Evolutionary conservation across 768 basidiomycete species (phyloP), one percentile per base, ranked within the genome.

Genomic region (Heimioporus sp.): DNA sequence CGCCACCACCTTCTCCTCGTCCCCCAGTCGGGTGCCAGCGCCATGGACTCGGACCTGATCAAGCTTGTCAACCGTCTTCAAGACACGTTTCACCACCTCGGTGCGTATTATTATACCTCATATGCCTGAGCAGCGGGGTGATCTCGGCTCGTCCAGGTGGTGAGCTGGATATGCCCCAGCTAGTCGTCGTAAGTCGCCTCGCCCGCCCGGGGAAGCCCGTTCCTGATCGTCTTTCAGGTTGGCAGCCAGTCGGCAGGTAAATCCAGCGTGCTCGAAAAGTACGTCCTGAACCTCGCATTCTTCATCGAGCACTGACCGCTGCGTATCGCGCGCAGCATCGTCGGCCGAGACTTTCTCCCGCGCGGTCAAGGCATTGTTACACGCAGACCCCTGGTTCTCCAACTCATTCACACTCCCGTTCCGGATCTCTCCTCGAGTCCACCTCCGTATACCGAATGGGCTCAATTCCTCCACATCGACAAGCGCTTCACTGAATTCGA

Each of bases 221-320:
- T 20, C 11, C 52, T 51, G 12, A 58, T 46, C 19, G 48, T 32
- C 32, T 20, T 38, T 50, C 43, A 95, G 92, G 92, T 98, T 63
- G 95, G 95, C 52, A 95, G 93, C 61, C 95, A 98, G 73, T 97
- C 94, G 37, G 86, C 93, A 31, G 95, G 95, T 55, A 98, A 97
- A 76, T 97, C 94, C 34, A 92, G 91, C 69, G 92, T 93, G 48
- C 81, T 98, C 50, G 95, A 98, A 74, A 98, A 90, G 93, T 93
- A 61, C 62, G 89, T 79, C 41, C 19, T 10, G 11, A 36, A 12
- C 21, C 10, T 50, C 58, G 57, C 43, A 46, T 51, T 52, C 7
- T 12, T n/a, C 28, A 10, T 48, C 41, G 10, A 42, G 47, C 16
- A 31, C 20, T 54, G 21, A 58, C 42, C 24, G 36, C 24, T 20